Conservation (phyloP, 495 filamentous ascomycete species). For the Trypethelium eluteriae region DNA sequence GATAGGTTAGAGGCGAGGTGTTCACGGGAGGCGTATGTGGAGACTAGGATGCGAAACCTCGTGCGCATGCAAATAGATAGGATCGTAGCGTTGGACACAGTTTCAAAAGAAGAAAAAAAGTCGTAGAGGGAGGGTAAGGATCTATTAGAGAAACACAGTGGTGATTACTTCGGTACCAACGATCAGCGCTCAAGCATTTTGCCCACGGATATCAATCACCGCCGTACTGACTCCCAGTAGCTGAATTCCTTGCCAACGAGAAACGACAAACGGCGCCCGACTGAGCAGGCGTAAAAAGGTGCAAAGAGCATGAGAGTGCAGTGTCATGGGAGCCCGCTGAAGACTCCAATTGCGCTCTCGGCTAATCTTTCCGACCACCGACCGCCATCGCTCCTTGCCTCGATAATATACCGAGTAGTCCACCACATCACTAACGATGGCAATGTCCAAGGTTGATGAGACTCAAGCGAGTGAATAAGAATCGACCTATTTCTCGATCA, state of each 20-base stretch:
- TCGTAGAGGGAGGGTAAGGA: not conserved
- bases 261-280: not conserved
- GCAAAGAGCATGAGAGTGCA: not conserved
- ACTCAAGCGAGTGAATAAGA: too few species aligned
- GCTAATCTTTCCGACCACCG: slow-evolving; percentile 10
- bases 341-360: not conserved
- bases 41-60: not conserved
- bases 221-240: not conserved
- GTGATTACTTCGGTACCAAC: slow-evolving; percentile 3
- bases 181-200: slow-evolving; percentile 3
- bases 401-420: not conserved
- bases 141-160: slow-evolving; percentile 9
- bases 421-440: too few species aligned
- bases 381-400: slow-evolving; percentile 4
- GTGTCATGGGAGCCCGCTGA: not conserved
- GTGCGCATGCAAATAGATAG: not conserved
- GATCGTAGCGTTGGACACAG: not conserved
- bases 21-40: not conserved
- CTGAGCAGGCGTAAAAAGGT: not conserved
- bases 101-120: not conserved
- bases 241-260: not conserved
- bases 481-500: too few species aligned
- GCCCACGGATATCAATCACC: not conserved
- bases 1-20: not conserved
- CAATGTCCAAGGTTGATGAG: too few species aligned